Conservation (phyloP, 2,329 filamentous ascomycete species). For the Penicillium sp. region DNA sequence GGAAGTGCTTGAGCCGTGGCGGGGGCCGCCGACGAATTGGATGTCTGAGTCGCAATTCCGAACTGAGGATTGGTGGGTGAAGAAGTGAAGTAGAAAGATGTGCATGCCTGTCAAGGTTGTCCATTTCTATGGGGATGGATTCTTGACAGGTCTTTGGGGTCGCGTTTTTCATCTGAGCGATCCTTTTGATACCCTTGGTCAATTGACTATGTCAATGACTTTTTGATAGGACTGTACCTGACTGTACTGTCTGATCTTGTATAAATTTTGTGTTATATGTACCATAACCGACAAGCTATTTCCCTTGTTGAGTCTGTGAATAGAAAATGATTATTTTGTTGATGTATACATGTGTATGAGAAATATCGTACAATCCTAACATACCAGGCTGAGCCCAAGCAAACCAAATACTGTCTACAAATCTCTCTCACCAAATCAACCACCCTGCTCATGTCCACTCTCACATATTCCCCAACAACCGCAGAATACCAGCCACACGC, state of each 20-base stretch:
- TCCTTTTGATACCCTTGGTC: slow-evolving; percentile 7
- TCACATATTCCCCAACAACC: slow-evolving; percentile 49
- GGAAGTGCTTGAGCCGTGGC: slow-evolving; percentile 34
- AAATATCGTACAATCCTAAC: slow-evolving; percentile 6
- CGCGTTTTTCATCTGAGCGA: not conserved
- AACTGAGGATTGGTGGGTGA: slow-evolving; percentile 24
- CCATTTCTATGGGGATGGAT: not conserved
- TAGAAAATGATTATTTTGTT: not conserved
- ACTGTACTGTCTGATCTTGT: not conserved
- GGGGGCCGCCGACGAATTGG: slow-evolving; percentile 31
- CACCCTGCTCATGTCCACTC: not conserved
- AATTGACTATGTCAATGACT: not conserved
- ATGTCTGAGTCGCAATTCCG: slow-evolving; percentile 32
- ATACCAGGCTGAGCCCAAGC: not conserved
- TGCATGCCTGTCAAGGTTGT: not conserved
- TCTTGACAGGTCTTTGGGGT: not conserved
- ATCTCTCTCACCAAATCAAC: not conserved
- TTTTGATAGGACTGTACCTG: not conserved
- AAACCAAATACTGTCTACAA: not conserved
- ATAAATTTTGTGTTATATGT: not conserved
- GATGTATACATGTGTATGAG: not conserved
- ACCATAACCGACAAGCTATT: slow-evolving; percentile 1
- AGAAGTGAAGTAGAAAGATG: slow-evolving; percentile 1
- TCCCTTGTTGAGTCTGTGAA: not conserved
- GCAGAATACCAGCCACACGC: slow-evolving; percentile 45